Conservation (phyloP, 768 basidiomycete genomes). For the Lactifluus piperatus region DNA sequence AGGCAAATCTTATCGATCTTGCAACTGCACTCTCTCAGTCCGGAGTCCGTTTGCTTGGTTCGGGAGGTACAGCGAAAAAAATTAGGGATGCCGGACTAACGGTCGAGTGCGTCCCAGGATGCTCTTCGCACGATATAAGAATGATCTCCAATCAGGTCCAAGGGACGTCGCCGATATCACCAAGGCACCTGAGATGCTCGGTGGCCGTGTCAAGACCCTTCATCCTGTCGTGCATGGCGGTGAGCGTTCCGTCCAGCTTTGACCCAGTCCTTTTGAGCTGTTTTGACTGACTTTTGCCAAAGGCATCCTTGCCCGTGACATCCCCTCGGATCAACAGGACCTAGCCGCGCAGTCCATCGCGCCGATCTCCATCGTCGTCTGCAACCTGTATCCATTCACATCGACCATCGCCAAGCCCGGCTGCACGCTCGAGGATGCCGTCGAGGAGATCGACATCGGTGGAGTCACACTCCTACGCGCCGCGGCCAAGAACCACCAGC, state of each 20-base stretch:
- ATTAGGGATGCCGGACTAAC: slow-evolving; percentile 89
- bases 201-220: slow-evolving; percentile 95
- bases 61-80: slow-evolving; percentile 96
- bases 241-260: slow-evolving; percentile 27
- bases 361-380: slow-evolving; percentile 94
- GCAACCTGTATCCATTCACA: slow-evolving; percentile 98
- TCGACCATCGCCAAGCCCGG: slow-evolving; percentile 81
- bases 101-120: slow-evolving; percentile 60
- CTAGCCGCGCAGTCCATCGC: slow-evolving; percentile 76
- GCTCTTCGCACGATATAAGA: not conserved
- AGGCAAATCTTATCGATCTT: slow-evolving; percentile 79
- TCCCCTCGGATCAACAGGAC: slow-evolving; percentile 84
- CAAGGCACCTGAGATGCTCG: slow-evolving; percentile 97
- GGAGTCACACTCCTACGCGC: slow-evolving; percentile 96
- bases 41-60: slow-evolving; percentile 85
- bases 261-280: not conserved
- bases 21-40: slow-evolving; percentile 74
- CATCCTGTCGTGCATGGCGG: slow-evolving; percentile 98
- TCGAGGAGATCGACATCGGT: slow-evolving; percentile 98
- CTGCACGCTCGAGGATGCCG: slow-evolving; percentile 85
- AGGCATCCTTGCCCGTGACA: slow-evolving; percentile 93
- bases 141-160: not conserved
- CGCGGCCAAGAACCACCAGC: slow-evolving; percentile 95
- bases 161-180: slow-evolving; percentile 98
- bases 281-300: not conserved